Conservation (phyloP, 208 protist genomes). For the Naegleria gruberi region DNA sequence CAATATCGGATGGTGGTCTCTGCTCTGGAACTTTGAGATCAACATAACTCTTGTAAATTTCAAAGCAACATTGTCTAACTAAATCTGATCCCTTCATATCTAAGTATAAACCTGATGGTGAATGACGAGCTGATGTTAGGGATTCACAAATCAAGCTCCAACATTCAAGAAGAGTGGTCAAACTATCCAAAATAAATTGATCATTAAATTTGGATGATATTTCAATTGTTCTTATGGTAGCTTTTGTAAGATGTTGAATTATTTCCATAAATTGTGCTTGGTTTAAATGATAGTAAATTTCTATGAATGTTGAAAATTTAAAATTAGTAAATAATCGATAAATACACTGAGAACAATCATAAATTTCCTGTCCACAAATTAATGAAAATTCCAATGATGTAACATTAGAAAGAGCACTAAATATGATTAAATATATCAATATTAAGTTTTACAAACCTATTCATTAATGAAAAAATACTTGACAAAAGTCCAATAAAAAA, state of each 20-base stretch:
- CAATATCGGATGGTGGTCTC: not conserved
- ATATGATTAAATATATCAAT: not conserved
- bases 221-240: not conserved
- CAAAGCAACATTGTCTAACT: not conserved
- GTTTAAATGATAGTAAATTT: not conserved
- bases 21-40: not conserved
- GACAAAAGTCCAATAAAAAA: not conserved
- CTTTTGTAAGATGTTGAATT: not conserved
- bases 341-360: not conserved
- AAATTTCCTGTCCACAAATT: not conserved
- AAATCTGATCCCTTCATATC: not conserved
- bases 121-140: not conserved
- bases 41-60: not conserved
- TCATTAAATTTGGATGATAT: not conserved
- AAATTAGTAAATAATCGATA: not conserved
- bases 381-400: not conserved
- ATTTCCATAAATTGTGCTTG: not conserved
- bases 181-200: not conserved
- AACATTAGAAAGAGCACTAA: not conserved
- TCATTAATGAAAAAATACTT: not conserved
- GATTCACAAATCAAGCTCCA: not conserved
- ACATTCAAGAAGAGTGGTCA: not conserved
- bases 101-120: not conserved
- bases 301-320: not conserved
- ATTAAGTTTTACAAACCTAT: not conserved